Evolutionary conservation across 2,329 filamentous ascomycete species (phyloP), one percentile per base, ranked within the genome.

Genomic region (Aspergillus udagawae): DNA sequence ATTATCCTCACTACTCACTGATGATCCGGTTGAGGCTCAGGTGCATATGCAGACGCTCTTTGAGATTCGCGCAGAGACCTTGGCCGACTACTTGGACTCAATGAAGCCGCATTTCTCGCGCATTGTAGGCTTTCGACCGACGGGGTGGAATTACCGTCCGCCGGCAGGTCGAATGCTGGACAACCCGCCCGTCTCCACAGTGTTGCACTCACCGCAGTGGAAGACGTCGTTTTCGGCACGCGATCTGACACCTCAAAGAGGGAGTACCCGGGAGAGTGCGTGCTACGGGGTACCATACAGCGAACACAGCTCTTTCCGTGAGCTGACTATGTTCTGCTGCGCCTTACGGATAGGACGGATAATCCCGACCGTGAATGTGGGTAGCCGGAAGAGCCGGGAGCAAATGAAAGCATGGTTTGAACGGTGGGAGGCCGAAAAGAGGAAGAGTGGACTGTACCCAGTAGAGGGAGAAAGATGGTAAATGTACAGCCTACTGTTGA

Each of bases 11-110:
- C 83, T 91, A 3, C 83, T 99, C 67, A 99, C 94, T 0, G 81
- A 82, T 7, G 80, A 97, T 69, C 92, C 94, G 0, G 78, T 83
- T 23, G 90, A 91, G 66, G 94, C 94, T 0, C 93, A 97, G 73
- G 92, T 99, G 0, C 94, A 99, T 75, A 97, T 99, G 92, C 95
- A 96, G 66, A 92, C 90, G 67, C 81, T 99, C 9, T 94, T 94
- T 81, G 93, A 97, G 73, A 92, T 99, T 63, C 87, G 92, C 27
- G 87, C 92, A 35, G 92, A 97, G 64, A 96, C 93, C 0, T 63
- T 99, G 1, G 86, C 91, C 62, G 92, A 96, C 59, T 99, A 99
- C 67, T 83, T 97, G 5, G 85, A 88, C 65, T 82, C 84, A 38
- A 90, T 91, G 77, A 89, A 88, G 61, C 87, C 89, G 6, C 86